These are phyloP conservation scores for Hyphopichia khmerensis DNA, from an alignment of 1,139 yeast genomes.

Conservation along the genomic window DNA sequence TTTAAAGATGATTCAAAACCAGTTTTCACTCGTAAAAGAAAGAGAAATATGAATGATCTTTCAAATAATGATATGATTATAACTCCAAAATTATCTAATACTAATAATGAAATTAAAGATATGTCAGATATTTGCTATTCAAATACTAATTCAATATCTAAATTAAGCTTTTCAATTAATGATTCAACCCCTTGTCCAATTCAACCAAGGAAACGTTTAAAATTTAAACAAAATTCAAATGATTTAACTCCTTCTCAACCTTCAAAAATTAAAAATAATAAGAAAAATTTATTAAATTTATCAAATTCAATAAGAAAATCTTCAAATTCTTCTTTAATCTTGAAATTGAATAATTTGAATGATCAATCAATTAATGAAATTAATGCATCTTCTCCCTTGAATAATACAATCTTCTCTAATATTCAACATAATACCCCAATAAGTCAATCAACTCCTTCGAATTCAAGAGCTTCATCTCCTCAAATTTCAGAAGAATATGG, in stretches of 20 bases:
- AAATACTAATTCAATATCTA: conserved; percentile 13
- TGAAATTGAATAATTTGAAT: background rate
- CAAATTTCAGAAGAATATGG: conserved; percentile 24
- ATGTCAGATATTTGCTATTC: conserved; percentile 6
- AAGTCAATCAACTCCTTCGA: conserved; percentile 37
- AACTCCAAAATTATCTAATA: background rate
- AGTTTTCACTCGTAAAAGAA: conserved; percentile 8
- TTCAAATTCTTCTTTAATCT: background rate
- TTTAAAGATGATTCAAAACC: conserved; percentile 4
- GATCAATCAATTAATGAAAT: conserved; percentile 7
- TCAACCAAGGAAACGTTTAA: conserved; percentile 30
- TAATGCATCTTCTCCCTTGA: conserved; percentile 5
- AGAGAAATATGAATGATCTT: background rate
- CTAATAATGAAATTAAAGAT: background rate
- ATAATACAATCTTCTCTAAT: conserved; percentile 8
- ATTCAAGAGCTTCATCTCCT: conserved; percentile 29
- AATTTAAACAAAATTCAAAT: conserved; percentile 15
- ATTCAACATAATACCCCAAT: conserved; percentile 25
- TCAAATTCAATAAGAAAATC: conserved; percentile 21
- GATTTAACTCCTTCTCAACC: conserved; percentile 10
- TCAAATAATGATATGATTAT: background rate
- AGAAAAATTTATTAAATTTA: conserved; percentile 19
- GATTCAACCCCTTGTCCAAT: conserved; percentile 38
- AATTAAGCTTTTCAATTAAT: conserved; percentile 26
- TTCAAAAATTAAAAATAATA: conserved; percentile 14